Base-by-base conservation (phyloP, 371 early-diverging fungal genomes). In the Mucor sp. region DNA sequence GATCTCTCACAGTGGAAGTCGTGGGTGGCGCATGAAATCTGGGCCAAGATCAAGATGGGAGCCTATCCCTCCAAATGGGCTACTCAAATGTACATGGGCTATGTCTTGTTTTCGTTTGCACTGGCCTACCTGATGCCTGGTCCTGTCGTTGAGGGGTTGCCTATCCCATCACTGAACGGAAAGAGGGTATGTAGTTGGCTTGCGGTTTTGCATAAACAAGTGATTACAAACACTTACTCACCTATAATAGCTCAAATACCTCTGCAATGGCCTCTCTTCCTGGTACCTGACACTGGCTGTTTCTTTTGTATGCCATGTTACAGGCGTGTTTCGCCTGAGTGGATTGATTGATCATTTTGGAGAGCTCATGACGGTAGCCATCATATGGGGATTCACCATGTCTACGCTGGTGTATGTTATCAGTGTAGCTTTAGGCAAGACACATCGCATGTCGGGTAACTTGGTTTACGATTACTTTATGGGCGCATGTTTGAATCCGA, bases 401-500 rank as follows among this genome's bases (percentile, higher is more conserved):
- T 83, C 87, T 2, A 75, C 82, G 1, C 27, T 74, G 25, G 78
- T 84, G 9, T 87, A 84, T 55, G 27, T 39, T 32, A 6, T 77
- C 2, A 63, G 60, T 27, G 74, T 80, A 43, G 63, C 70, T 11
- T 30, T 73, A 7, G 65, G 68, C 21, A 77, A 77, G 27, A 80
- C 77, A 11, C 72, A 81, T 62, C 83, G 88, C 58, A 86, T 88
- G 87, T 87, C 93, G 25, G 93, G 94, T 23, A 89, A 91, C 80
- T 67, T 86, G 25, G 62, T 92, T 59, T 94, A 95, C 74, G 95
- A 95, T 67, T 89, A 84, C 65, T 90, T 88, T 68, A 92, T 91
- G 88, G 92, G 92, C 48, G 86, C 83, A 47, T 71, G 74, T 53
- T 78, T 91, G 64, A 94, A 94, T 78, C 96, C 95, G 50, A 89